Conservation (phyloP, 1,284 basidiomycete species). For the Sanghuangporus baumii region DNA sequence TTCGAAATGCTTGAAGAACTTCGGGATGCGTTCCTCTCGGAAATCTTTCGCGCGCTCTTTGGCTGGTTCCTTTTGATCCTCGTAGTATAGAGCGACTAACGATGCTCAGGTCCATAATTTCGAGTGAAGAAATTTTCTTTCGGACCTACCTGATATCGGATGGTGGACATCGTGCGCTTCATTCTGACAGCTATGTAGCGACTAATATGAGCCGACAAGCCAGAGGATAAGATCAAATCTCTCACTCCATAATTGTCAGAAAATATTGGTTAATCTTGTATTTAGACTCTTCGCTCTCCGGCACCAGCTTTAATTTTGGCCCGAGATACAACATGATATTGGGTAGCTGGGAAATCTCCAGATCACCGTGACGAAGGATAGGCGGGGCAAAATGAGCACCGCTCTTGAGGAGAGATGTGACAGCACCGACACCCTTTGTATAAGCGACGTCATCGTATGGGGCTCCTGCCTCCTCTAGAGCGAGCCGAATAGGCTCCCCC, state of each 20-base stretch:
- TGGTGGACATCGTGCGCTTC: constrained; percentile 17
- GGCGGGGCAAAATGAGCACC: constrained; percentile 33
- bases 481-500: constrained; percentile 42
- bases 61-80: constrained; percentile 16
- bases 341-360: constrained; percentile 34
- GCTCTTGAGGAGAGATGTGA: not conserved
- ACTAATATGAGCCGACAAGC: not conserved
- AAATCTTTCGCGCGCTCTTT: constrained; percentile 26
- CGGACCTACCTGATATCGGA: constrained; percentile 10
- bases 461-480: constrained; percentile 36
- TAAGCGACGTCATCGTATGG: constrained; percentile 31
- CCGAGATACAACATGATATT: constrained; percentile 39
- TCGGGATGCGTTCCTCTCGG: constrained; percentile 38
- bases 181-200: constrained; percentile 4
- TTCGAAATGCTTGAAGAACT: constrained; percentile 40
- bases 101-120: not conserved
- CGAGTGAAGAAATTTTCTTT: not conserved
- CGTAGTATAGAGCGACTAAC: constrained; percentile 10
- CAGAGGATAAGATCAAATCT: not conserved
- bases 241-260: constrained; percentile 29
- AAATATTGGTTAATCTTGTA: constrained; percentile 29
- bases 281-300: constrained; percentile 23
- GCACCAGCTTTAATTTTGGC: constrained; percentile 33
- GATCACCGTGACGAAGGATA: constrained; percentile 27
- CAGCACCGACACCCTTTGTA: constrained; percentile 17